Evolutionary conservation across 2,329 filamentous ascomycete genomes (phyloP), one percentile per base, ranked within the genome.

Genomic region (Curvularia hawaiiensis): DNA sequence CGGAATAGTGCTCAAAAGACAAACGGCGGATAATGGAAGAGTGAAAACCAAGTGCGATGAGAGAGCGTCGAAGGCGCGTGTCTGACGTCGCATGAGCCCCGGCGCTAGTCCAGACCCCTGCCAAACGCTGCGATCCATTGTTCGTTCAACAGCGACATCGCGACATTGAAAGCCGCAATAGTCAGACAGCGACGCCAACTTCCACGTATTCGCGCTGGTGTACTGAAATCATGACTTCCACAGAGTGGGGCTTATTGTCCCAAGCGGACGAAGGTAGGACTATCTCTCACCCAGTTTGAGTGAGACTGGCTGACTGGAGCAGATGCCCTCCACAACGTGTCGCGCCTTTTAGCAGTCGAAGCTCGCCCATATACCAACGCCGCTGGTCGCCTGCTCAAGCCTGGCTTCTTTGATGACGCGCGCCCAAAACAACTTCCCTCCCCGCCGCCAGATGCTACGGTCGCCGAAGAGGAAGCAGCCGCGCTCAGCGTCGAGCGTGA

Each of bases 321-420:
- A 88, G 89, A 92, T 75, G 88, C 92, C 62, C 88, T 97, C 38
- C 94, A 97, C 80, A 94, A 93, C 71, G 68, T 75, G 45, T 85
- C 85, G 30, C 91, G 94, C 41, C 89, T 97, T 4, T 85, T 97
- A 38, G 90, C 91, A 62, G 89, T 97, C 60, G 94, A 98, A 80
- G 91, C 96, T 73, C 92, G 92, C 57, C 92, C 92, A 0, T 97
- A 96, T 80, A 91, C 91, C 75, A 89, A 93, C 59, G 87, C 97
- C 58, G 91, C 90, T 22, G 92, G 92, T 78, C 89, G 90, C 31
- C 85, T 98, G 9, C 83, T 91, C 5, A 83, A 85, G 22, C 85
- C 90, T 16, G 85, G 87, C 52, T 86, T 88, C 20, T 82, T 91
- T 30, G 82, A 90, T 18, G 79, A 82, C 58, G 79, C 77, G 52